phyloP scores from a whole-genome alignment of 176 grass and related monocot species.

The Phoenix dactylifera region DNA sequence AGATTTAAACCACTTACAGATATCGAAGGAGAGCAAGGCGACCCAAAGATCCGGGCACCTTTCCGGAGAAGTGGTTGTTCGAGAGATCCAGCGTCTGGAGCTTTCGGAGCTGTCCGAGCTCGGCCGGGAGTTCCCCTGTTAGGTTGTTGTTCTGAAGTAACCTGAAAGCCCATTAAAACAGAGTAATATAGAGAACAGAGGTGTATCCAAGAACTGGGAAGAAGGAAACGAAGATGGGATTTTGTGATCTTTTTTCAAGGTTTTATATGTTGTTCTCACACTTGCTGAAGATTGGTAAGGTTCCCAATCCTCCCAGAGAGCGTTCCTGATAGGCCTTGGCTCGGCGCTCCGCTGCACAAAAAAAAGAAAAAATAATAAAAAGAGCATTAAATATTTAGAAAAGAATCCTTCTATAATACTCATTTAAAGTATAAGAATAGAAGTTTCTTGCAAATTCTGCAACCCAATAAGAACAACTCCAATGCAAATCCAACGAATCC shows the following conservation, averaged over 20 bases:
- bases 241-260: too few relatives aligned
- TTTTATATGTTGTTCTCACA: constrained; percentile 26
- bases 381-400: too few relatives aligned
- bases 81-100: constrained; percentile 92
- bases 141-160: constrained; percentile 97
- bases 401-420: too few relatives aligned
- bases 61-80: constrained; percentile 82
- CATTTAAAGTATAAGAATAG: too few relatives aligned
- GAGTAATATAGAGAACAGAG: not conserved
- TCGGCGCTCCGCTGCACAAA: constrained; percentile 65
- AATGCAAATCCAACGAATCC: too few relatives aligned
- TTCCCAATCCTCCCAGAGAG: constrained; percentile 68
- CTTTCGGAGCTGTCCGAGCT: constrained; percentile 60
- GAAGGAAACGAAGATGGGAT: too few relatives aligned
- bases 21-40: constrained; percentile 69
- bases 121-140: constrained; percentile 61
- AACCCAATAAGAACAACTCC: too few relatives aligned
- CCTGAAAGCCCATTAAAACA: constrained; percentile 18
- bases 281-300: constrained; percentile 93
- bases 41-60: constrained; percentile 51
- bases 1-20: constrained; percentile 34
- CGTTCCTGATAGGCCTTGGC: constrained; percentile 74
- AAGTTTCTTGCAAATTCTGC: too few relatives aligned
- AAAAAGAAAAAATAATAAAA: not conserved
- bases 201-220: too few relatives aligned